Evolutionary conservation across 2,329 filamentous ascomycete species (phyloP).

Genomic region (Tympanopsis confertula): DNA sequence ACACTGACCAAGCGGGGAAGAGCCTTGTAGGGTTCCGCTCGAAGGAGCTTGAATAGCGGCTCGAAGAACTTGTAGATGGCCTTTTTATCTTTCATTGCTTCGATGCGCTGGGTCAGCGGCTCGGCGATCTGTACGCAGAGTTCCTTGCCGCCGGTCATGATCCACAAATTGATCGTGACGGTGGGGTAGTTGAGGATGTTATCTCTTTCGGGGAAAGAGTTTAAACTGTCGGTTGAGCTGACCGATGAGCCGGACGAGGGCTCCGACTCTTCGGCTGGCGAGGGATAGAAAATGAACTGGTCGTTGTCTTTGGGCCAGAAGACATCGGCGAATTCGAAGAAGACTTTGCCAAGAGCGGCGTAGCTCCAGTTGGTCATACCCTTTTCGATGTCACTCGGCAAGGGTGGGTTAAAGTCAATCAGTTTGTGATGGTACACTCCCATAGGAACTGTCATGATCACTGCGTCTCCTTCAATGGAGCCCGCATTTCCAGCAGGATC

Average conservation of each 20-base stretch:
- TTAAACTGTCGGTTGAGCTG: too few relatives aligned
- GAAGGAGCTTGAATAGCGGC: constrained; percentile 27
- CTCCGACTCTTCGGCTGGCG: constrained; percentile 16
- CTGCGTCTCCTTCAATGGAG: constrained; percentile 20
- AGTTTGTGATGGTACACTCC: constrained; percentile 24
- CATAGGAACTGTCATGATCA: constrained; percentile 24
- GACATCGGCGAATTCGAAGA: constrained; percentile 27
- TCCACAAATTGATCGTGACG: constrained; percentile 28
- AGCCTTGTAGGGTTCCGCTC: constrained; percentile 28
- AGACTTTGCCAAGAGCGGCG: constrained; percentile 27
- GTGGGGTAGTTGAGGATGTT: constrained; percentile 28
- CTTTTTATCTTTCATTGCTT: constrained; percentile 23
- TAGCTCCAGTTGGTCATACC: constrained; percentile 24
- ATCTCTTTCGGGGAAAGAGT: constrained; percentile 15
- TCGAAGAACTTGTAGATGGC: constrained; percentile 27
- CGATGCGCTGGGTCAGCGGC: constrained; percentile 28
- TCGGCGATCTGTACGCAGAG: constrained; percentile 29
- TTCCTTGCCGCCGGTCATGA: constrained; percentile 27
- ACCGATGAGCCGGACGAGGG: too few relatives aligned
- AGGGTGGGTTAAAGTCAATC: constrained; percentile 22
- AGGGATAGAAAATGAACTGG: constrained; percentile 29
- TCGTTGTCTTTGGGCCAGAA: constrained; percentile 32
- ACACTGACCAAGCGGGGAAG: constrained; percentile 22
- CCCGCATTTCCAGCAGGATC: constrained; percentile 9
- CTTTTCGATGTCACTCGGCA: constrained; percentile 20